Evolutionary conservation across 495 filamentous ascomycete species (phyloP).

Genomic region (Aspergillus ellipticus): DNA sequence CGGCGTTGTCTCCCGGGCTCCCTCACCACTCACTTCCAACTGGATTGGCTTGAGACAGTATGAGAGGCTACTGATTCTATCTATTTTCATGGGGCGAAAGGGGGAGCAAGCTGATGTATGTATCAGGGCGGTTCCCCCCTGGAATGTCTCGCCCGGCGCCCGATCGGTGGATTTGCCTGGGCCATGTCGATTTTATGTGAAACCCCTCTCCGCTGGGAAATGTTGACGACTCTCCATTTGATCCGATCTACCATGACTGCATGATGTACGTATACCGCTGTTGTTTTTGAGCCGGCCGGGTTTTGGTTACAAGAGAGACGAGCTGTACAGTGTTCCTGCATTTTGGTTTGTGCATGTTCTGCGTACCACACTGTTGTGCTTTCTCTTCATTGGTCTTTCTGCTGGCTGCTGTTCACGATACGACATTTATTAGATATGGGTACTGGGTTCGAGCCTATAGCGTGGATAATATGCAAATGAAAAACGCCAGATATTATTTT

Average conservation of each 20-base stretch:
- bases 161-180: neutral
- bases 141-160: constrained; percentile 11
- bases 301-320: constrained; percentile 11
- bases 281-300: constrained; percentile 18
- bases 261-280: constrained; percentile 40
- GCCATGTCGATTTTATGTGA: constrained; percentile 1
- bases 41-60: constrained; percentile 29
- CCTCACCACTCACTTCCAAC: constrained; percentile 18
- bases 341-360: constrained; percentile 10
- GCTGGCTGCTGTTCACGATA: neutral
- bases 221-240: constrained; percentile 16
- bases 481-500: neutral
- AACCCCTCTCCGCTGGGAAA: constrained; percentile 9
- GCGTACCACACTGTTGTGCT: constrained; percentile 5
- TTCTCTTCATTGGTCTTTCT: constrained; percentile 2
- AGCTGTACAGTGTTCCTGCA: constrained; percentile 25
- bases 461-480: neutral
- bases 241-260: constrained; percentile 36
- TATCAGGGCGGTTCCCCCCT: too few relatives aligned
- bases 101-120: neutral
- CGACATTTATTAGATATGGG: neutral
- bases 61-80: constrained; percentile 18
- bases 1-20: constrained; percentile 15
- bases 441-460: neutral
- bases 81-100: constrained; percentile 2